Conservation (phyloP, 2,329 filamentous ascomycete species). For the Ophiostoma australiae region DNA sequence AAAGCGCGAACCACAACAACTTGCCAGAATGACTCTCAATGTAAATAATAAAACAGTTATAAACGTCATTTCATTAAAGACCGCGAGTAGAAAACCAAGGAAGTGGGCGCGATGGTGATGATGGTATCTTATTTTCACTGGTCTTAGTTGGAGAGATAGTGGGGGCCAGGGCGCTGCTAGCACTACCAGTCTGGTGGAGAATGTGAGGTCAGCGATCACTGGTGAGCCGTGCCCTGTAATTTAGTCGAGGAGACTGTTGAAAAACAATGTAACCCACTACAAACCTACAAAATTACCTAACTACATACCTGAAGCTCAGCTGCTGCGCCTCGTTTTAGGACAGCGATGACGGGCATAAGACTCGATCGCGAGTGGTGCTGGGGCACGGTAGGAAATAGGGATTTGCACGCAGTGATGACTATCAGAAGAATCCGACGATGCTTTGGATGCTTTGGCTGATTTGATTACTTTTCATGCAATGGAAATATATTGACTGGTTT, state of each 20-base stretch:
- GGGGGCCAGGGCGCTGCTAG: constrained; percentile 9
- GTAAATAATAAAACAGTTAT: neutral
- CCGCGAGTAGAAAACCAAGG: neutral
- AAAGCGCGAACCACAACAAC: neutral
- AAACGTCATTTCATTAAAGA: neutral
- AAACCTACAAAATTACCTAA: too few relatives aligned
- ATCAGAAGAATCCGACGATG: neutral
- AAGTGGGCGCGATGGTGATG: neutral
- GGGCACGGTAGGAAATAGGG: neutral
- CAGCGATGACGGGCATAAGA: constrained; percentile 13
- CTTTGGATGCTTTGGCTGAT: neutral
- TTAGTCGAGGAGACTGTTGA: too few relatives aligned
- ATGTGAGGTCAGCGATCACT: neutral
- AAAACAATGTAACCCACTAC: too few relatives aligned
- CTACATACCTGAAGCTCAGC: constrained; percentile 13
- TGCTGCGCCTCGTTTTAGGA: constrained; percentile 20
- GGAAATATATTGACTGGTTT: too few relatives aligned
- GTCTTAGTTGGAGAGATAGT: neutral
- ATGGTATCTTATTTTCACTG: neutral
- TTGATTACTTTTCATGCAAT: neutral
- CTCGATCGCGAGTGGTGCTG: neutral
- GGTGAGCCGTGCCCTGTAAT: too few relatives aligned
- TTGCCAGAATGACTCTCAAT: neutral
- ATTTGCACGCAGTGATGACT: neutral
- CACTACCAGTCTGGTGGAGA: constrained; percentile 2